A percentile compares a stretch with the other conserved stretches of the same genome.
Evolutionary conservation across 768 basidiomycete genomes (phyloP).

Genomic region (Astraeus odoratus): DNA sequence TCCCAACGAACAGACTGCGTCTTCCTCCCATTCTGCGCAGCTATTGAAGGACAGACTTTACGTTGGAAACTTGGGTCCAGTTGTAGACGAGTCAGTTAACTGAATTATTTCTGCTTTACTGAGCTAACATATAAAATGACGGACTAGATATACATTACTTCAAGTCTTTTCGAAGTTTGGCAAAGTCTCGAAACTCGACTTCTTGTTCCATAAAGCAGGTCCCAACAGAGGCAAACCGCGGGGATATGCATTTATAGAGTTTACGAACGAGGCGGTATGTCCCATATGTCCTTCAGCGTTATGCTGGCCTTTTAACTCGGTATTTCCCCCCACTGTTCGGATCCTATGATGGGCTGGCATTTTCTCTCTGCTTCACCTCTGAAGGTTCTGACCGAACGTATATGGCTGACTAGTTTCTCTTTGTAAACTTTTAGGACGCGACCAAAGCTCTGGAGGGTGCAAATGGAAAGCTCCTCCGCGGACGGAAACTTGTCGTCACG

Average conservation of each 20-base stretch:
- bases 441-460: constrained; percentile 63
- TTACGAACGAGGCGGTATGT: constrained; percentile 72
- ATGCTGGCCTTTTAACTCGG: constrained; percentile 22
- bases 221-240: constrained; percentile 85
- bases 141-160: constrained; percentile 70
- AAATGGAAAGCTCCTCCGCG: constrained; percentile 77
- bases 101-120: neutral
- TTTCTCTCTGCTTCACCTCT: constrained; percentile 13
- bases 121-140: neutral
- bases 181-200: constrained; percentile 89
- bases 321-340: constrained; percentile 12
- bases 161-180: constrained; percentile 91
- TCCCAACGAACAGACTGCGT: constrained; percentile 12
- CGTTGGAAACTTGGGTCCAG: constrained; percentile 81
- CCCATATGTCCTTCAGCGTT: constrained; percentile 11
- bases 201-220: constrained; percentile 91
- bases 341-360: constrained; percentile 15
- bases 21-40: constrained; percentile 20
- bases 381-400: constrained; percentile 11
- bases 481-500: constrained; percentile 86
- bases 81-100: constrained; percentile 73
- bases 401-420: constrained; percentile 17
- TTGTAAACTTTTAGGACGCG: constrained; percentile 61
- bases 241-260: constrained; percentile 95
- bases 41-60: constrained; percentile 72